Conservation (phyloP, 441 rosid species). For the Adansonia rubrostipa region DNA sequence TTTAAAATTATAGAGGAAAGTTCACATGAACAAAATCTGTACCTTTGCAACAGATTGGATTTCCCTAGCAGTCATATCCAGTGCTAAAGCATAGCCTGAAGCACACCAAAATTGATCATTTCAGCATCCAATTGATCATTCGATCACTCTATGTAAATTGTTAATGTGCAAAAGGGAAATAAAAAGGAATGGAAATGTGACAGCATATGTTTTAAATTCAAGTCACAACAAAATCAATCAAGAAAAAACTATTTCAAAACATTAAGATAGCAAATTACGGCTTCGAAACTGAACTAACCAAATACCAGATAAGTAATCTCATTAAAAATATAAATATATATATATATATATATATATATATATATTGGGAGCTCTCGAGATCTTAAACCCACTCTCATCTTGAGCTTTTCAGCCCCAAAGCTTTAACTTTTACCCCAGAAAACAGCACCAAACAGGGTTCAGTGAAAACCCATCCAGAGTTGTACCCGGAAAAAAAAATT, state of each 20-base stretch:
- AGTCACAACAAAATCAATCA: conserved; percentile 13
- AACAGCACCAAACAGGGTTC: background rate
- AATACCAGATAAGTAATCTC: background rate
- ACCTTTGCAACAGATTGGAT: conserved; percentile 92
- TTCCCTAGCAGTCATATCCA: conserved; percentile 97
- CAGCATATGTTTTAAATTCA: background rate
- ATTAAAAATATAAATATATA: no score
- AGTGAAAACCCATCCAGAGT: background rate
- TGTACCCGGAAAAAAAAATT: background rate
- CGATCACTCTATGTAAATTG: background rate
- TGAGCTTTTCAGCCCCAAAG: background rate
- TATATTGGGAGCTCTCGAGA: background rate
- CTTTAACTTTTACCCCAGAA: background rate
- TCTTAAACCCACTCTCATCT: background rate
- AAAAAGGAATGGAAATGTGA: background rate
- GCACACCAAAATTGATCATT: background rate
- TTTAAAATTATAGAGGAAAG: background rate
- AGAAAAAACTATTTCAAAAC: background rate
- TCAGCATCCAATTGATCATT: conserved; percentile 5
- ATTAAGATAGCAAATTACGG: background rate
- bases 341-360: no score
- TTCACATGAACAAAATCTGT: conserved; percentile 1
- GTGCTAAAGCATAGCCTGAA: conserved; percentile 88
- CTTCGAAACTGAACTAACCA: background rate
- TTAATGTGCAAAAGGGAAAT: background rate